Conservation (phyloP, 768 basidiomycete genomes). For the Trametes elegans region DNA sequence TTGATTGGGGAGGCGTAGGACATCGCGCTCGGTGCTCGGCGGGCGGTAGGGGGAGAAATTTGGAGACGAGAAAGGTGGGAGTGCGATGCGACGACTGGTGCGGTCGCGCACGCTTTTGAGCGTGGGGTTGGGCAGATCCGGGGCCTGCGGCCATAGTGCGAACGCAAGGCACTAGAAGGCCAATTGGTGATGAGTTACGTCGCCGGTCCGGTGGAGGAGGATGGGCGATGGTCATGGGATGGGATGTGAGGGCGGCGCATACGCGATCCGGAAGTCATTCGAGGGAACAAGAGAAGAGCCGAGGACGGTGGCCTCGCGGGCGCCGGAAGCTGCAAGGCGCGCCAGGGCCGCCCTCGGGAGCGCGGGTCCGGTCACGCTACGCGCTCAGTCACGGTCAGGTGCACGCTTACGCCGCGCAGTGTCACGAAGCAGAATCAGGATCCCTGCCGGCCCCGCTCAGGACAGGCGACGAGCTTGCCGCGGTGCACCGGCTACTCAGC, state of each 20-base stretch:
- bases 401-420: too few species aligned
- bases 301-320: too few species aligned
- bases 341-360: background rate
- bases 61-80: background rate
- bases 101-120: conserved; percentile 1
- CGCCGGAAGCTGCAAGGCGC: background rate
- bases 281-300: too few species aligned
- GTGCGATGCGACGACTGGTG: background rate
- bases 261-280: conserved; percentile 5
- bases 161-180: background rate
- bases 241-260: background rate
- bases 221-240: conserved; percentile 1
- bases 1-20: conserved; percentile 27
- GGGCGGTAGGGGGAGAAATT: background rate
- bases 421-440: too few species aligned
- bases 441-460: too few species aligned
- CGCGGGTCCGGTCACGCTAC: background rate
- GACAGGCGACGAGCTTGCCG: too few species aligned
- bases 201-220: conserved; percentile 2
- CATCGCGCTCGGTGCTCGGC: background rate
- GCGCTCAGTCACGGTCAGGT: background rate
- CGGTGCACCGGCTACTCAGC: too few species aligned
- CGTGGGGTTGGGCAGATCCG: background rate
- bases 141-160: background rate
- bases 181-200: background rate